Base-by-base conservation (phyloP, 495 filamentous ascomycete species). In the Neurospora sp. region DNA sequence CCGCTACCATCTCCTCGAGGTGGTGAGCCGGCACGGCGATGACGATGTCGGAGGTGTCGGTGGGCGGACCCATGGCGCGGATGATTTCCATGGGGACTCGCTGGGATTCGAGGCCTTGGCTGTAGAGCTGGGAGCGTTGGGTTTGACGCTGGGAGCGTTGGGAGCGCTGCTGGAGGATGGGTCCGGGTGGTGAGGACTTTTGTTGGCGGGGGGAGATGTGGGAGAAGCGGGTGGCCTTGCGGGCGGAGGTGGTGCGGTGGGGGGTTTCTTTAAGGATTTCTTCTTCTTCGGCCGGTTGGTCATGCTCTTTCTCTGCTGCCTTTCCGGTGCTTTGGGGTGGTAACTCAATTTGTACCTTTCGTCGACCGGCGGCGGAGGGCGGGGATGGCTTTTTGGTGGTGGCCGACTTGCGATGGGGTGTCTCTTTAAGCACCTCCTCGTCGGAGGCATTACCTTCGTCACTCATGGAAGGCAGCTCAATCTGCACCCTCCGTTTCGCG, bases 71-170 rank as follows among this genome's bases (percentile, higher is more conserved):
- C 69, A 88, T 79, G 48, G 79, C 76, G 35, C 77, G 79, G 10
- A 87, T 79, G 1, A 81, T 76, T 18, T 85, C 82, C 10, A 86
- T 75, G 9, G 84, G 80, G 18, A 88, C 75, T 12, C 86, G 83
- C 72, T 88, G 86, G 73, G 85, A 86, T 72, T 87, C 85, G 23
- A 84, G 72, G 27, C 77, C 79, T 72, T 86, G 86, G 70, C 79
- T 84, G 48, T 80, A 82, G 38, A 78, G 76, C 39, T 81, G 80
- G 23, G 79, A 80, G 2, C 74, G 37, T 69, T 59, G 74, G 42
- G 70, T 70, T 14, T 59, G 74, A 42, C 54, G 77, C 69, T 39
- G 69, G 12, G 41, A 44, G 31, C 16, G 71, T 72, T 73, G 74
- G 20, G 79, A 79, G 2, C 74, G 31, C 7, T 62, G 79, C 76